Evolutionary conservation across 192 early-diverging fungal species (phyloP).

Genomic region (Umbelopsis sp.): DNA sequence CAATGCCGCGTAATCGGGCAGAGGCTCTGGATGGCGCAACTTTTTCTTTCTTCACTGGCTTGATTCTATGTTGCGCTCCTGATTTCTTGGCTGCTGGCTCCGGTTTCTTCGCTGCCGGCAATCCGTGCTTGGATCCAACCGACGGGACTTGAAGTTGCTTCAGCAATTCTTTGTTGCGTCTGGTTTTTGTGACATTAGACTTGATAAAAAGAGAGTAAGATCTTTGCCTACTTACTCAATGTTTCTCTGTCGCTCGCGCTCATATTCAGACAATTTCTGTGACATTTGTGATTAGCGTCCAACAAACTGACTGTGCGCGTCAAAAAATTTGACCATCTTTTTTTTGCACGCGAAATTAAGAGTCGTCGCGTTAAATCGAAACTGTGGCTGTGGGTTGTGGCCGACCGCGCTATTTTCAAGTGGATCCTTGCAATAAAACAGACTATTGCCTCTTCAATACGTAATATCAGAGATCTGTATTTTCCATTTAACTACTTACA

Average conservation of each 20-base stretch:
- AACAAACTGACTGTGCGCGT: no score
- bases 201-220: neutral
- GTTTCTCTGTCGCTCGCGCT: conserved; percentile 36
- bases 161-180: conserved; percentile 28
- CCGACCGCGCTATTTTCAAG: no score
- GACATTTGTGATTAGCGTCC: neutral
- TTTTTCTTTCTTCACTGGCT: conserved; percentile 15
- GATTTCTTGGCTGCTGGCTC: neutral
- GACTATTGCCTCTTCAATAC: no score
- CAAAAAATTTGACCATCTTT: no score
- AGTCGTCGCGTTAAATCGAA: no score
- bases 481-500: no score
- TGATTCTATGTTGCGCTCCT: conserved; percentile 18
- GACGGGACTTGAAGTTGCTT: conserved; percentile 27
- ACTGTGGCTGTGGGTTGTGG: no score
- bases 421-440: no score
- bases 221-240: conserved; percentile 28
- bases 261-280: conserved; percentile 37
- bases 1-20: conserved; percentile 22
- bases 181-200: neutral
- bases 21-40: conserved; percentile 14
- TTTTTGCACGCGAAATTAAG: no score
- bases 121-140: conserved; percentile 2
- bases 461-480: no score
- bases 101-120: neutral